Evolutionary conservation across 352 stramenopile species (phyloP), one percentile per base, ranked within the genome.

Genomic region (Phytophthora fragariaefolia): DNA sequence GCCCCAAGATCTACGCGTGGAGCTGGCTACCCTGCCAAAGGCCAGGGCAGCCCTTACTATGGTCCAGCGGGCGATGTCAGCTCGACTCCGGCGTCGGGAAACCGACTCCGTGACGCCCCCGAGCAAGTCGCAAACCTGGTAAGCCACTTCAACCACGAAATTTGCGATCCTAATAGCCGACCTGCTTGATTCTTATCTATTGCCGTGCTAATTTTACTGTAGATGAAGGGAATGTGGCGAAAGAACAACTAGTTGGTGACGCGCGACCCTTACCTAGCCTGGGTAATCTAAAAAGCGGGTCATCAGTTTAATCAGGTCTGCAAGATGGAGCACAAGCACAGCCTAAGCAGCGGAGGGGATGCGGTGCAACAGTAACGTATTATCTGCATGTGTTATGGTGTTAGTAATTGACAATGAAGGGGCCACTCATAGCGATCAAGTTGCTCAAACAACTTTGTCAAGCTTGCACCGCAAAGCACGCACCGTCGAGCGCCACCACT

Each of bases 191-290:
- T n/a, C 13, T 46, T 68, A 10, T 67, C 34, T 64, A 27, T 68
- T 34, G n/a, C n/a, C n/a, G n/a, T n/a, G n/a, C n/a, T n/a, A 43
- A 36, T 48, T 34, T 52, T 57, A 65, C 38, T 71, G 46, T 38
- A 93, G 85, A 87, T 91, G 75, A 93, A 93, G 69, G 84, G 84
- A 52, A 87, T 93, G 72, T 91, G 85, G 85, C 76, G 67, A 23
- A 91, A 90, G 65, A 91, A 90, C 63, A 93, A 91, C 74, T 92
- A 87, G 81, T 62, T 66, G 66, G 15, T 60, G 28, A 46, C 22
- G 26, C 9, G 43, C 23, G 17, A 40, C 10, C 40, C 53, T 54
- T 36, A 42, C 32, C 36, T 30, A 56, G 43, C 48, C 50, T 65
- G 46, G 17, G 17, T 50, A 58, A 50, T 49, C 9, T 64, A 22